Percentiles rank a stretch among this genome's conserved stretches.
phyloP scores from a whole-genome alignment of 805 yeast species.

The Metschnikowia dekortorum region DNA sequence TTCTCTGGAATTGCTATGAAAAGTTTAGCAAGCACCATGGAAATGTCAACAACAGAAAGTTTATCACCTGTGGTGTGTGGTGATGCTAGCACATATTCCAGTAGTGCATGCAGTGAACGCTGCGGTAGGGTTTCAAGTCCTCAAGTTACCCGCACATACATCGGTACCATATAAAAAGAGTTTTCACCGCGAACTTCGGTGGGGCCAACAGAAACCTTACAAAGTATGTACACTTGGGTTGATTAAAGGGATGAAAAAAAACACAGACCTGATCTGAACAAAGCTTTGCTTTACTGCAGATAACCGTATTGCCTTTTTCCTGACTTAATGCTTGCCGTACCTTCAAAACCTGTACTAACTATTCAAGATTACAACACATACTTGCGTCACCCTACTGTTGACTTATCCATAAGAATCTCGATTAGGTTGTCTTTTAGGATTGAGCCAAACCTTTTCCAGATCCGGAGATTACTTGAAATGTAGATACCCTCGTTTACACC shows the following conservation, averaged over 20 bases:
- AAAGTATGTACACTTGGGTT: constrained; percentile 12
- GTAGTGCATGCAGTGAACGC: background rate
- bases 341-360: constrained; percentile 3
- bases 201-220: background rate
- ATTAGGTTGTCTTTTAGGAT: too few species aligned
- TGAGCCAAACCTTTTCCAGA: too few species aligned
- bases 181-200: background rate
- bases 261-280: constrained; percentile 23
- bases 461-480: too few species aligned
- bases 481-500: too few species aligned
- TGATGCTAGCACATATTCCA: too few species aligned
- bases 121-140: background rate
- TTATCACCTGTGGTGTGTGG: too few species aligned
- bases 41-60: too few species aligned
- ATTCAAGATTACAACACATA: background rate
- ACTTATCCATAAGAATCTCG: background rate
- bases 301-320: constrained; percentile 19
- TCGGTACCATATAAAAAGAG: background rate
- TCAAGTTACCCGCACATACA: constrained; percentile 2
- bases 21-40: too few species aligned
- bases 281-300: constrained; percentile 19
- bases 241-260: constrained; percentile 19
- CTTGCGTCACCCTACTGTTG: too few species aligned
- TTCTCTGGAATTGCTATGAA: too few species aligned
- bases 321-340: constrained; percentile 9